These are phyloP conservation scores for Ogataea hybrid DNA, from an alignment of 1,139 yeast genomes.

Conservation along the genomic window DNA sequence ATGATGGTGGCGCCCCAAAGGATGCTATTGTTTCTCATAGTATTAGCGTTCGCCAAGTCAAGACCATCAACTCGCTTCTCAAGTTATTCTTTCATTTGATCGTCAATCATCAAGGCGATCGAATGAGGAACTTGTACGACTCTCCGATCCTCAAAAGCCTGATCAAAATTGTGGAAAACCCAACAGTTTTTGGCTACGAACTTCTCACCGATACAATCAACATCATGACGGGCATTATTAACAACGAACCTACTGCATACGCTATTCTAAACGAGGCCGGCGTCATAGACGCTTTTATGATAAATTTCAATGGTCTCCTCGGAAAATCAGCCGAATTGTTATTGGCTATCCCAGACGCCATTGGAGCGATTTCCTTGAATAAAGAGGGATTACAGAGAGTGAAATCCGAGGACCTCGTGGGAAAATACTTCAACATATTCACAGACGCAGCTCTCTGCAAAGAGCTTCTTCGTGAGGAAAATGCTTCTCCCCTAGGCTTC, in stretches of 20 bases:
- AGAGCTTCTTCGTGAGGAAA: slow-evolving; percentile 46
- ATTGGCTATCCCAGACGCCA: slow-evolving; percentile 65
- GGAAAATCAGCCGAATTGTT: slow-evolving; percentile 60
- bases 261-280: slow-evolving; percentile 78
- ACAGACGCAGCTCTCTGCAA: slow-evolving; percentile 48
- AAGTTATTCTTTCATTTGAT: slow-evolving; percentile 66
- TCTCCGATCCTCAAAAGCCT: slow-evolving; percentile 69
- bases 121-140: slow-evolving; percentile 81
- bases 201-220: slow-evolving; percentile 65
- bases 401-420: slow-evolving; percentile 44
- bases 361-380: slow-evolving; percentile 83
- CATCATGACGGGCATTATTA: slow-evolving; percentile 70
- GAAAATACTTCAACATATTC: slow-evolving; percentile 52
- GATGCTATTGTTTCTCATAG: slow-evolving; percentile 51
- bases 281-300: slow-evolving; percentile 63
- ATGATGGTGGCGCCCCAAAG: slow-evolving; percentile 51
- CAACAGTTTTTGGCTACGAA: slow-evolving; percentile 65
- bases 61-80: slow-evolving; percentile 50
- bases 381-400: slow-evolving; percentile 67
- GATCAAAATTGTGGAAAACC: slow-evolving; percentile 57
- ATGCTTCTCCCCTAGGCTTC: slow-evolving; percentile 49
- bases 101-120: slow-evolving; percentile 75
- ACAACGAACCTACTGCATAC: slow-evolving; percentile 90
- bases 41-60: slow-evolving; percentile 65
- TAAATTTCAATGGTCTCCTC: slow-evolving; percentile 50